These are phyloP conservation scores for Nakaseomyces kungkrabaensis DNA, from an alignment of 1,139 yeast species.

Conservation along the genomic window DNA sequence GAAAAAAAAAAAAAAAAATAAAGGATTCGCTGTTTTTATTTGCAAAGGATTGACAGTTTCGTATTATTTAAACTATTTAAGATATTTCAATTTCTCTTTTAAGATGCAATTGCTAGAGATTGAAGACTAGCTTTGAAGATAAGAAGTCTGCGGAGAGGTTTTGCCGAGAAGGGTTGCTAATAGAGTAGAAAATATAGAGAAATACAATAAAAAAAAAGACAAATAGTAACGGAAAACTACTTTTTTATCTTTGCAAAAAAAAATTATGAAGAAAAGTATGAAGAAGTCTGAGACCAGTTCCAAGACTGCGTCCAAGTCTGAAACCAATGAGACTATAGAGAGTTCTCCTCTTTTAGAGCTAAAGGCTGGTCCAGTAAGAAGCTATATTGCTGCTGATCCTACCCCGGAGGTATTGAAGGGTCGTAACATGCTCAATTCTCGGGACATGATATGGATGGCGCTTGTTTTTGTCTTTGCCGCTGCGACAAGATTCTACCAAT, in stretches of 20 bases:
- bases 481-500: slow-evolving; percentile 47
- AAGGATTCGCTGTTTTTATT: not conserved
- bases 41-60: slow-evolving; percentile 1
- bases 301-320: not conserved
- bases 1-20: not conserved
- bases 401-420: slow-evolving; percentile 31
- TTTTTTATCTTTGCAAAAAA: too few species aligned
- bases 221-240: too few species aligned
- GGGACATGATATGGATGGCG: slow-evolving; percentile 37
- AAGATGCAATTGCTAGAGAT: too few species aligned
- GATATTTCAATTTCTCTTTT: not conserved
- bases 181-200: too few species aligned
- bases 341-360: slow-evolving; percentile 29
- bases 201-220: too few species aligned
- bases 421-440: slow-evolving; percentile 29
- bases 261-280: not conserved
- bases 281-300: not conserved
- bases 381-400: slow-evolving; percentile 36
- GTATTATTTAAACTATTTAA: not conserved
- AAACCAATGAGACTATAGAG: not conserved
- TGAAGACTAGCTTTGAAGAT: too few species aligned
- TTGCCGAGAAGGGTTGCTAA: too few species aligned
- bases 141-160: too few species aligned
- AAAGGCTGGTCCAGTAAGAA: slow-evolving; percentile 34
- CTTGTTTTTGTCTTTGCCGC: slow-evolving; percentile 45